Base-by-base conservation (phyloP, 139 green algal species). In the Diplosphaera chodatii region DNA sequence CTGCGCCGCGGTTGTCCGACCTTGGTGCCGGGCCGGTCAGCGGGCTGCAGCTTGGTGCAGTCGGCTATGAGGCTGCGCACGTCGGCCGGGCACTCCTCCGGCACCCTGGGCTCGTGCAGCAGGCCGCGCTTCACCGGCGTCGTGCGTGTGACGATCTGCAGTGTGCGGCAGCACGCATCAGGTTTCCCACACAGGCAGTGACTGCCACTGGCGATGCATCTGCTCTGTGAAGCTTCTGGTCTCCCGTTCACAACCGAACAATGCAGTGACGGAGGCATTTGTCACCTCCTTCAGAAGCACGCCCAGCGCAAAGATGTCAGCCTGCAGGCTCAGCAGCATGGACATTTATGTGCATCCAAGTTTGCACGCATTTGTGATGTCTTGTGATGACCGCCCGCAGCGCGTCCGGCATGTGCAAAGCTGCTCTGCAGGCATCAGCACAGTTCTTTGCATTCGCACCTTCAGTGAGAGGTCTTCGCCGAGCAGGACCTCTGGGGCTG, bases 401-500 rank as follows among this genome's bases (percentile, higher is more conserved):
- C 37, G 13, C 37, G 13, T 48, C 10, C 8, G 8, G 37, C 8
- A 21, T 13, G 13, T 21, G 13, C 37, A 48, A 48, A 8, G 13
- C 37, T 13, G 10, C 8, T 21, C 10, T 13, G 13, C 10, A 48
- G 8, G 37, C 37, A 13, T 8, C 37, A 21, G 37, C 10, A 48
- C 37, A 13, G 8, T 13, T 21, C 10, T 48, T 13, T 32, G n/a
- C n/a, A n/a, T 6, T 5, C 27, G 32, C n/a, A 70, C 70, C 27
- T 77, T 77, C 21, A 73, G 66, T 8, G 68, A 83, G 28, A 68
- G 74, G 25, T 67, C 59, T 1, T 55, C 48, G 33, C 69, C 66
- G 32, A 77, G 32, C 25, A 86, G 65, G 41, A 86, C 62, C 40
- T 86, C 81, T 4, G 81, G 81, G 0, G 81, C 77, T 33, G 64